Evolutionary conservation across 2,329 filamentous ascomycete species (phyloP).

Genomic region (Pseudopyrenochaeta lycopersici): DNA sequence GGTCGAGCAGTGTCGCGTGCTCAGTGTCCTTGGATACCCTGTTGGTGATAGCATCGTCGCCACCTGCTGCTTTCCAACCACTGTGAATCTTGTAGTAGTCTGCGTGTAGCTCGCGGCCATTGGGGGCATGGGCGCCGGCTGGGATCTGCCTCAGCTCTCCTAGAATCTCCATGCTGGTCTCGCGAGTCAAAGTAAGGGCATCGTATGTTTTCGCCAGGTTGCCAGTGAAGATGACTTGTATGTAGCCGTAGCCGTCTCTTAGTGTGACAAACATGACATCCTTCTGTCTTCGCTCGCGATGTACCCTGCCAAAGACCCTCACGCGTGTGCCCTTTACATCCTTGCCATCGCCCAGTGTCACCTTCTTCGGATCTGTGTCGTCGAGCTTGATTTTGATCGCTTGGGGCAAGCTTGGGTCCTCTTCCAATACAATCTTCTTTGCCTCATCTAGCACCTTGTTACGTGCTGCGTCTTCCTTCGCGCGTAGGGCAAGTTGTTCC

Average conservation of each 20-base stretch:
- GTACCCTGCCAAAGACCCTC: conserved; percentile 82
- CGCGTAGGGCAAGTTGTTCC: conserved; percentile 74
- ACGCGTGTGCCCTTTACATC: conserved; percentile 75
- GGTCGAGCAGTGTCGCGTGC: conserved; percentile 78
- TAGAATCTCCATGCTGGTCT: conserved; percentile 84
- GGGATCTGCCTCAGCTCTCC: conserved; percentile 87
- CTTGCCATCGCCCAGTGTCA: conserved; percentile 62
- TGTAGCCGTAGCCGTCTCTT: conserved; percentile 80
- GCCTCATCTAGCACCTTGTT: conserved; percentile 80
- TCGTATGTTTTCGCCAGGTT: conserved; percentile 92
- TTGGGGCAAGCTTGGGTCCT: conserved; percentile 77
- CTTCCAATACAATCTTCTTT: conserved; percentile 76
- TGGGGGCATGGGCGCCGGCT: conserved; percentile 78
- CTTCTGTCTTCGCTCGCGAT: conserved; percentile 83
- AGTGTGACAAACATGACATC: conserved; percentile 88
- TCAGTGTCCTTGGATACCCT: conserved; percentile 74
- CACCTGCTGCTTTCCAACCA: conserved; percentile 78
- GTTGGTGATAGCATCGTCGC: conserved; percentile 92
- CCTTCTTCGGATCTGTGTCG: conserved; percentile 68
- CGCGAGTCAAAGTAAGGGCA: conserved; percentile 82
- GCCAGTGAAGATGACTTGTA: conserved; percentile 86
- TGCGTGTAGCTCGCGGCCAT: conserved; percentile 86
- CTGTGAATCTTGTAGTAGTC: conserved; percentile 81
- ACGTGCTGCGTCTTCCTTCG: conserved; percentile 76
- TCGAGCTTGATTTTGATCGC: conserved; percentile 80